phyloP scores from a whole-genome alignment of 208 protist genomes.

The Naegleria fowleri region DNA sequence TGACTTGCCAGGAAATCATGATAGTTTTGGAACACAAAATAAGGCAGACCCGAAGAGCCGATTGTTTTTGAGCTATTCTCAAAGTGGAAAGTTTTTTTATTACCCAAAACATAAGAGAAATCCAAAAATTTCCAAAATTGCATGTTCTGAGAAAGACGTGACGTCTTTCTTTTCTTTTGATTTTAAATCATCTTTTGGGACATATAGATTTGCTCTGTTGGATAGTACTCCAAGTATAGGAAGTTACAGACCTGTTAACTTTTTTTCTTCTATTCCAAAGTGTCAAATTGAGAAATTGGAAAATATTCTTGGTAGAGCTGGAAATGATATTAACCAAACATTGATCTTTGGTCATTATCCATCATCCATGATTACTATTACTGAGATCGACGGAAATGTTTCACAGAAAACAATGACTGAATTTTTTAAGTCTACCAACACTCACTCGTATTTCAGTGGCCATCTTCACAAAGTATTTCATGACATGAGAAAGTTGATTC shows the following conservation, averaged over 20 bases:
- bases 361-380: background rate
- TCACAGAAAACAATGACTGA: background rate
- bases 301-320: background rate
- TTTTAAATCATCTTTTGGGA: background rate
- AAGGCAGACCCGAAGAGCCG: background rate
- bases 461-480: background rate
- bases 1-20: background rate
- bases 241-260: background rate
- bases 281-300: background rate
- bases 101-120: background rate
- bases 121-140: no score
- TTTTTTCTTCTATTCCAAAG: background rate
- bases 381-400: background rate
- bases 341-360: background rate
- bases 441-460: background rate
- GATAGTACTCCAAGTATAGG: background rate
- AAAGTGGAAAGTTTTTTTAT: background rate
- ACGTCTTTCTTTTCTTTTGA: background rate
- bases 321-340: background rate
- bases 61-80: background rate
- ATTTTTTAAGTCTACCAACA: background rate
- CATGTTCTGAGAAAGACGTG: no score
- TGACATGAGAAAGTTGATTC: background rate
- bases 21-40: background rate
- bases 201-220: background rate